These are phyloP conservation scores for Chamaenerion angustifolium DNA, from an alignment of 345 rosid genomes.

Conservation along the genomic window DNA sequence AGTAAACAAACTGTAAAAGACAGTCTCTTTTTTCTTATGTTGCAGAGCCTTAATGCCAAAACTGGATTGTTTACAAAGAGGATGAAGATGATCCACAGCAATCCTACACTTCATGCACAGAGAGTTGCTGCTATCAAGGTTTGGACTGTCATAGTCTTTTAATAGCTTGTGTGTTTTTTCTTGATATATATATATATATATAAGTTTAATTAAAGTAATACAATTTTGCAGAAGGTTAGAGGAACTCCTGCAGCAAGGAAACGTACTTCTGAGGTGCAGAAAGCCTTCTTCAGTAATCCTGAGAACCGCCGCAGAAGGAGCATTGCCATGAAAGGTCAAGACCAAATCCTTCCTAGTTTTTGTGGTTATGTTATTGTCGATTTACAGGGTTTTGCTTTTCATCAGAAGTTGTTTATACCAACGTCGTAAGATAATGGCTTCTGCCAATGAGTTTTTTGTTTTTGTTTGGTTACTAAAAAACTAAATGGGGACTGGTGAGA, in stretches of 20 bases:
- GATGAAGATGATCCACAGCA: slow-evolving; percentile 79
- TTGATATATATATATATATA: too few species aligned
- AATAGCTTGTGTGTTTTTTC: too few species aligned
- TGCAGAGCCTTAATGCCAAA: slow-evolving; percentile 90
- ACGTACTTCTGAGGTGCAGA: slow-evolving; percentile 58
- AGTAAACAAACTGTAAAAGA: too few species aligned
- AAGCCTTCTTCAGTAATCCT: slow-evolving; percentile 67
- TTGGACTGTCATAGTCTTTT: slow-evolving; percentile 1
- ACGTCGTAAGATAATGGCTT: too few species aligned
- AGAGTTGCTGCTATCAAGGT: slow-evolving; percentile 95
- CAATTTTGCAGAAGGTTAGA: slow-evolving; percentile 51
- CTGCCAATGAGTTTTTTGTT: too few species aligned
- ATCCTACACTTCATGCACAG: slow-evolving; percentile 75
- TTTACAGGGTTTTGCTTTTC: background rate
- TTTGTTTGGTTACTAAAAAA: too few species aligned
- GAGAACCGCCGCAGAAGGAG: slow-evolving; percentile 72
- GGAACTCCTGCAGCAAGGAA: slow-evolving; percentile 81
- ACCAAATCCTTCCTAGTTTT: background rate
- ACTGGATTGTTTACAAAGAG: slow-evolving; percentile 83
- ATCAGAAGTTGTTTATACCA: too few species aligned
- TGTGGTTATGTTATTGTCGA: background rate
- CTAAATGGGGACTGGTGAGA: too few species aligned
- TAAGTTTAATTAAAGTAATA: too few species aligned
- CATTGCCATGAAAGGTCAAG: slow-evolving; percentile 78
- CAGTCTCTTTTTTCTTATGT: slow-evolving; percentile 22